phyloP scores from a whole-genome alignment of 2,329 filamentous ascomycete species.

The Colletotrichum truncatum region DNA sequence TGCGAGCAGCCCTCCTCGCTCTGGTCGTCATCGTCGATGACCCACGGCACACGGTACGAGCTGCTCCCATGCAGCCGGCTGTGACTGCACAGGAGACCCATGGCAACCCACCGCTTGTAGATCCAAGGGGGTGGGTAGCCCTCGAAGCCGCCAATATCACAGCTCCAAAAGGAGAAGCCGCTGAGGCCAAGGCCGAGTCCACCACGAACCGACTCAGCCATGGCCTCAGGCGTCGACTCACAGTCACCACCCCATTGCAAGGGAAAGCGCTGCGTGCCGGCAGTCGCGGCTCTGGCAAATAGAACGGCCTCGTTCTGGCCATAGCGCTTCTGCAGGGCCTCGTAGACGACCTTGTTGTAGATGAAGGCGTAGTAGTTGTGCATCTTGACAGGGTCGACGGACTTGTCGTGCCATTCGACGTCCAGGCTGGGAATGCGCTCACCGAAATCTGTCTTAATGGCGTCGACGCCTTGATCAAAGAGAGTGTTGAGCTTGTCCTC shows the following conservation, averaged over 20 bases:
- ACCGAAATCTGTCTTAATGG: slow-evolving; percentile 81
- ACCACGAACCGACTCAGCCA: slow-evolving; percentile 76
- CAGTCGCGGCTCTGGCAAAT: slow-evolving; percentile 74
- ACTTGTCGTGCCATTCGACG: slow-evolving; percentile 70
- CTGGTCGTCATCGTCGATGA: slow-evolving; percentile 71
- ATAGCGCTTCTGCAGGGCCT: slow-evolving; percentile 66
- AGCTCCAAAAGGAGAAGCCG: slow-evolving; percentile 75
- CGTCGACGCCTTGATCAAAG: slow-evolving; percentile 75
- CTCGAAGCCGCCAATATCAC: slow-evolving; percentile 78
- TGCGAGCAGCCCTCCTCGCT: slow-evolving; percentile 62
- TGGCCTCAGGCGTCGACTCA: slow-evolving; percentile 77
- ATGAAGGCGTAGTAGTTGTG: slow-evolving; percentile 82
- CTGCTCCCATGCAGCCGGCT: slow-evolving; percentile 75
- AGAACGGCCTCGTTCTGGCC: slow-evolving; percentile 65
- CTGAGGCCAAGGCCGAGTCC: slow-evolving; percentile 71
- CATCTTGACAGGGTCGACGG: slow-evolving; percentile 71
- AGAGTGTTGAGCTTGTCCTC: slow-evolving; percentile 67
- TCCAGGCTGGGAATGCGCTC: slow-evolving; percentile 75
- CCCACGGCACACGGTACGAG: slow-evolving; percentile 80
- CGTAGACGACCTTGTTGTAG: slow-evolving; percentile 77
- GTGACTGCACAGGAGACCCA: slow-evolving; percentile 76
- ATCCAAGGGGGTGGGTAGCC: slow-evolving; percentile 73
- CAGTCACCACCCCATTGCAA: slow-evolving; percentile 80
- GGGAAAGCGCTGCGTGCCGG: slow-evolving; percentile 75
- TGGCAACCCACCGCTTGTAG: slow-evolving; percentile 83